Evolutionary conservation across 495 filamentous ascomycete genomes (phyloP), one percentile per base, ranked within the genome.

Genomic region (Aspergillus haitiensis): DNA sequence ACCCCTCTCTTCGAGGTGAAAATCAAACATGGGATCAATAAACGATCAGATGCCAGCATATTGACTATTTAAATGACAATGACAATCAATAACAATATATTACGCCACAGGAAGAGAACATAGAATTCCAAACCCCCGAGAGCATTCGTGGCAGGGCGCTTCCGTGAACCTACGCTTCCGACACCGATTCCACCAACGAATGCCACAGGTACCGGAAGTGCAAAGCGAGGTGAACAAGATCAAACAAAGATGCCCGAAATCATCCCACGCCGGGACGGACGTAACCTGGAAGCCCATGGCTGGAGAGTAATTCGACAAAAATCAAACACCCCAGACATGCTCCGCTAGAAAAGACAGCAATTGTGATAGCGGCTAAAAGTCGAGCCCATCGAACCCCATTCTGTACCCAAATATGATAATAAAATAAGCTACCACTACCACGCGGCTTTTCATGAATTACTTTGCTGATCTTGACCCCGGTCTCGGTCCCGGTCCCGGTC

Each of bases 251-350:
- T 16, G 52, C 45, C 47, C 18, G 34, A 39, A 44, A 49, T 56
- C 56, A 35, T 60, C 49, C 49, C 57, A 59, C 54, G 59, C 57
- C 21, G 35, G 21, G 44, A 54, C 21, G 12, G 33, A 46, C 52
- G 34, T 44, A 35, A 55, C 46, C 51, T 54, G 35, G 51, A 65
- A 50, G 56, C 57, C 34, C 8, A 56, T 31, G 45, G 59, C 21
- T 55, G 35, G 12, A 51, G 15, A 63, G 61, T 35, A 60, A 57
- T 56, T 49, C 55, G 62, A 58, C 49, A 60, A 37, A 64, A 27
- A 63, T 61, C 54, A 50, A 61, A 64, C 59, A 56, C 62, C 56
- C 55, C 60, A 61, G 52, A 65, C 48, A 56, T 65, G 55, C 53
- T 27, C 52, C 56, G 64, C 59, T 56, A 39, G 53, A 52, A 58